Evolutionary conservation across 75 land plant species (phyloP), one percentile per base, ranked within the genome.

Genomic region (Adiantum capillusveneris): DNA sequence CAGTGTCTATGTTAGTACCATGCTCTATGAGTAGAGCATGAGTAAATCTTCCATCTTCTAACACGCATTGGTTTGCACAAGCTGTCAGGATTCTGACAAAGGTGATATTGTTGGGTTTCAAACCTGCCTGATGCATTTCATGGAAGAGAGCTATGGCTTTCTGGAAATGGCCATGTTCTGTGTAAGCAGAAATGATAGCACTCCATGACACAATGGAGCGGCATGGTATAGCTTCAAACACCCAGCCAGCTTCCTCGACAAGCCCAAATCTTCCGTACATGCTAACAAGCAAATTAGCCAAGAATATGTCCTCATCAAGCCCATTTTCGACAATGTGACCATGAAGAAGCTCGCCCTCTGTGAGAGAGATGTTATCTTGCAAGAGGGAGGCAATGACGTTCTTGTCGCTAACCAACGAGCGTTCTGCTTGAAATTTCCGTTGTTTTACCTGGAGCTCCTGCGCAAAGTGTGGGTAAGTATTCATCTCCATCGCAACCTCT

Each of bases 11-110:
- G 13, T 50, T 30, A 25, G 26, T 26, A 51, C 56, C 22, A 29
- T 27, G 22, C 28, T 29, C 20, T 1, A 25, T 50, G 20, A 50
- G 12, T 6, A 46, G 22, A 6, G 6, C 5, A 21, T 46, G 50
- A 6, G 14, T 3, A 17, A 6, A 46, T 21, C 22, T 46, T 14
- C 50, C 50, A 6, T 46, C 50, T 17, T 46, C 17, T 18, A 46
- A 21, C 6, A 46, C 2, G 22, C 50, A 21, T 46, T 48, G n/a
- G 62, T 57, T 74, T 11, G 79, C 81, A 59, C 72, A 82, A 46
- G 79, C 79, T 48, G 39, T 59, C 1, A 82, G 65, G 41, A 72
- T 60, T 49, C 67, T 82, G 0, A 69, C 44, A 45, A 71, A 73
- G 0, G 83, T 74, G 9, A 64, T 39, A 1, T 41, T 50, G 34